Percentiles rank a stretch among this genome's conserved stretches.
Evolutionary conservation across 140 eudicot genomes (phyloP).

Genomic region (Stevia rebaudiana): DNA sequence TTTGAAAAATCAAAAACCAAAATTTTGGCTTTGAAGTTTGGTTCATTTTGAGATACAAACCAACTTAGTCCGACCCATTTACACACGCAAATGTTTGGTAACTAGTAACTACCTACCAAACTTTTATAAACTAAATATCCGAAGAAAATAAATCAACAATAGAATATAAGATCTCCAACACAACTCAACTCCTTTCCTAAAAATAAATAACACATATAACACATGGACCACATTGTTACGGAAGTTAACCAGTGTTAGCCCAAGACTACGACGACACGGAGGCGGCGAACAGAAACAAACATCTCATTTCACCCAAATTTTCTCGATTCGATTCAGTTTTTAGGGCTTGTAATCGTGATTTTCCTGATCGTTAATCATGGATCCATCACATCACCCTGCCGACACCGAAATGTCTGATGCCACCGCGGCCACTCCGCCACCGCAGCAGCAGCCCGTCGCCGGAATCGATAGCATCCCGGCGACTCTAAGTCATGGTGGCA

Average conservation of each 20-base stretch:
- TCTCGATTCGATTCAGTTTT: neutral
- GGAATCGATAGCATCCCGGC: slow-evolving; percentile 70
- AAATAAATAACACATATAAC: neutral
- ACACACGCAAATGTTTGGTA: too few species aligned
- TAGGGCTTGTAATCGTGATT: slow-evolving; percentile 22
- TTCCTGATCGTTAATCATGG: slow-evolving; percentile 29
- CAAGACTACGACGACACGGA: neutral
- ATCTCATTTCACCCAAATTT: slow-evolving; percentile 1
- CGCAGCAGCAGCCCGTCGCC: slow-evolving; percentile 29
- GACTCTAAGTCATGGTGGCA: slow-evolving; percentile 77
- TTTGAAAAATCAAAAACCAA: too few species aligned
- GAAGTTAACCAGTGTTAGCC: slow-evolving; percentile 20
- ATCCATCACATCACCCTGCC: slow-evolving; percentile 50
- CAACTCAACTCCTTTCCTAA: too few species aligned
- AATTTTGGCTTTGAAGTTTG: too few species aligned
- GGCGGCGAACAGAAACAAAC: slow-evolving; percentile 20
- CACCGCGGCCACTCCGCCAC: slow-evolving; percentile 40
- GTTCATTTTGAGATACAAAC: too few species aligned
- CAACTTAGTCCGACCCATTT: too few species aligned
- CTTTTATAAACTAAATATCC: too few species aligned
- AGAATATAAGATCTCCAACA: neutral
- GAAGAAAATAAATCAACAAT: neutral
- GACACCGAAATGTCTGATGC: slow-evolving; percentile 84
- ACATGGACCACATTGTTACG: slow-evolving; percentile 10
- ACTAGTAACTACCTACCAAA: too few species aligned